A percentile compares a stretch with the other conserved stretches of the same genome.
Evolutionary conservation across 2,329 filamentous ascomycete species (phyloP).

Genomic region (Didymella keratinophila): DNA sequence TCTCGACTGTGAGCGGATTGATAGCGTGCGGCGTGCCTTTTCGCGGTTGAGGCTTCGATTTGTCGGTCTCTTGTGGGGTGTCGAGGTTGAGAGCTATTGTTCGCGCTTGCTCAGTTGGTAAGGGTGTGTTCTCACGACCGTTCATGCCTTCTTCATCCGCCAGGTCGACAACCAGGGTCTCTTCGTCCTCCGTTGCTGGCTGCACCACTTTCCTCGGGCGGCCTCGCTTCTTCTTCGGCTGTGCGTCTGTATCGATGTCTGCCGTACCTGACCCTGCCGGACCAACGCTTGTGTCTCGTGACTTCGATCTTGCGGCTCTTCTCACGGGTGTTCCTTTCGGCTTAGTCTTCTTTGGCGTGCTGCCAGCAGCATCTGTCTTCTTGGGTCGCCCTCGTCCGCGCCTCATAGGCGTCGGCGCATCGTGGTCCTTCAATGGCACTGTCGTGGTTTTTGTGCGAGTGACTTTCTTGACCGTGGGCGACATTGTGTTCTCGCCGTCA

Average conservation of each 20-base stretch:
- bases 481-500: constrained; percentile 43
- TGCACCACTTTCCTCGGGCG: constrained; percentile 45
- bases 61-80: constrained; percentile 16
- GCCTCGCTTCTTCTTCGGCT: constrained; percentile 43
- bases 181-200: constrained; percentile 29
- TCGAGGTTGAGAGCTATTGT: constrained; percentile 15
- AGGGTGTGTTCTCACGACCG: constrained; percentile 18
- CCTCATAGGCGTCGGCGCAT: constrained; percentile 49
- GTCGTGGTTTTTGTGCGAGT: constrained; percentile 50
- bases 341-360: constrained; percentile 37
- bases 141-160: background rate
- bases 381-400: constrained; percentile 47
- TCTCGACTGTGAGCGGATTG: constrained; percentile 23
- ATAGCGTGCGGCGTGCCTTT: constrained; percentile 42
- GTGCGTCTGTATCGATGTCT: constrained; percentile 36
- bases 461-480: constrained; percentile 40
- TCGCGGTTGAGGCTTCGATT: constrained; percentile 30
- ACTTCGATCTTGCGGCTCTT: constrained; percentile 36
- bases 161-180: constrained; percentile 19
- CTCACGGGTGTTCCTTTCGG: constrained; percentile 46
- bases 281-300: constrained; percentile 29
- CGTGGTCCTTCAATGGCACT: constrained; percentile 53
- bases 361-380: constrained; percentile 43
- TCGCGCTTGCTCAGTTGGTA: constrained; percentile 5
- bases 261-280: constrained; percentile 31